Conservation (phyloP, 2,329 filamentous ascomycete genomes). For the Apiospora phragmitis region DNA sequence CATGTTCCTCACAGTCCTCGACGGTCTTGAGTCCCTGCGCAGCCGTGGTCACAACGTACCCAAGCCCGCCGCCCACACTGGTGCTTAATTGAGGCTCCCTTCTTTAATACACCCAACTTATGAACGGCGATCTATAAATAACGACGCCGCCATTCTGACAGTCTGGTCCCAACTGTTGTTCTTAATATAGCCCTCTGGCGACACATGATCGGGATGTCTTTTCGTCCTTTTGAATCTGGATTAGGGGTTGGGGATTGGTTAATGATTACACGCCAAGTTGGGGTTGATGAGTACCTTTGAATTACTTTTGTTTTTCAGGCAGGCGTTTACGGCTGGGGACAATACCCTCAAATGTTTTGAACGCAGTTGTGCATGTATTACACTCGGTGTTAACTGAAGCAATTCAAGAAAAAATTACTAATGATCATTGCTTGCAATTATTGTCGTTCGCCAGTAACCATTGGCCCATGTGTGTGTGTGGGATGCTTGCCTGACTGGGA, state of each 20-base stretch:
- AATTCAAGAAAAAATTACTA: neutral
- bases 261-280: neutral
- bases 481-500: no score
- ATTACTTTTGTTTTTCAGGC: neutral
- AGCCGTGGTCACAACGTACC: constrained; percentile 37
- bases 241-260: neutral
- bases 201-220: neutral
- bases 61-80: constrained; percentile 26
- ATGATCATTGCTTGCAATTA: neutral
- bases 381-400: neutral
- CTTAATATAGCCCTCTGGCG: neutral
- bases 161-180: neutral
- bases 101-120: neutral
- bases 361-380: neutral
- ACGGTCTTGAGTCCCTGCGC: constrained; percentile 44
- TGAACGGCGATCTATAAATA: neutral
- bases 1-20: constrained; percentile 46
- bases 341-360: neutral
- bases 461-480: neutral
- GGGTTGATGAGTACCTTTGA: neutral
- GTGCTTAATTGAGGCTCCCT: constrained; percentile 20
- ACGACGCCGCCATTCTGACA: no score
- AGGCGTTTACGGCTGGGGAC: constrained; percentile 9
- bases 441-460: no score
- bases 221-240: neutral